Evolutionary conservation across 805 yeast genomes (phyloP), one percentile per base, ranked within the genome.

Genomic region (Yarrowia keelungensis): DNA sequence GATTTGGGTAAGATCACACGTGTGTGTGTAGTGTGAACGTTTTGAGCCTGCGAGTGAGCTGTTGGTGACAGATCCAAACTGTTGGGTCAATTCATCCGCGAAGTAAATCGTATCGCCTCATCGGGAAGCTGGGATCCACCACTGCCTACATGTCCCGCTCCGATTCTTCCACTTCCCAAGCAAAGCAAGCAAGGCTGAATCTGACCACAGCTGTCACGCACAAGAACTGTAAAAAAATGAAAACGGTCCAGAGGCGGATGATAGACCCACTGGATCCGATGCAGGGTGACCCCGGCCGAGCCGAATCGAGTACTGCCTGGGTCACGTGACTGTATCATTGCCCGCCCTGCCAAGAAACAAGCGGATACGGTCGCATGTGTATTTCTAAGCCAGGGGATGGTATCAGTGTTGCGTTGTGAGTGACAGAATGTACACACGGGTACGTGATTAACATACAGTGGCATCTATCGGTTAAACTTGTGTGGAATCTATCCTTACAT

Each of bases 191-290:
- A 53, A 53, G 59, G 59, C 59, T 53, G 59, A 53, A 39, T 38
- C 59, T 14, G 59, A 22, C 45, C 8, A 35, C 59, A 53, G 59
- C 59, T 38, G 45, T 12, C 12, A 53, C 45, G 59, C 59, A 53
- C 45, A 19, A 12, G 15, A 53, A 53, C 45, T 19, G 35, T 53
- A 39, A 53, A 53, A 8, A 1, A 8, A 14, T 19, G 43, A 32
- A 53, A 53, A 53, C 59, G 59, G 45, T 51, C 59, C 59, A 46
- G 59, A 53, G 59, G 59, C 59, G 59, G 59, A 53, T 53, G 45
- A 38, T 38, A 19, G 59, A 39, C 45, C 59, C 45, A 19, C 45
- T 53, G 45, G 45, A 9, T 11, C 59, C 45, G 59, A 53, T 53
- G 59, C 59, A 53, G 59, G 59, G 59, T 8, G 36, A 32, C 38